Base-by-base conservation (phyloP, 1,284 basidiomycete genomes). In the Microbotryomycetes sp. region DNA sequence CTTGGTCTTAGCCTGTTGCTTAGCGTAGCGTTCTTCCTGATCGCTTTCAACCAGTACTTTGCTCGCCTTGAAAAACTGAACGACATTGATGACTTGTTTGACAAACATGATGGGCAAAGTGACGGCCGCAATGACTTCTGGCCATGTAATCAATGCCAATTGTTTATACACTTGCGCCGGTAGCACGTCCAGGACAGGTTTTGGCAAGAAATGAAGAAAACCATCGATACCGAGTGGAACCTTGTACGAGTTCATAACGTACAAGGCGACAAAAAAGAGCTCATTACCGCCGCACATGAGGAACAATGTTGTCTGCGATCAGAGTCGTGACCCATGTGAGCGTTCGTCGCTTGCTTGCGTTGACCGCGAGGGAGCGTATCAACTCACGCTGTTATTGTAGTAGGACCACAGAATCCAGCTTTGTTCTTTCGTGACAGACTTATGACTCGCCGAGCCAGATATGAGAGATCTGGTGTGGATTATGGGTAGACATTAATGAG, bases 11-110 rank as follows among this genome's bases (percentile, higher is more conserved):
- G 30, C 49, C 22, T 54, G 16, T 32, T 57, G 45, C 9, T 50
- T 42, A 25, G 50, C 66, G 23, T 49, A 69, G 30, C 70, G 32
- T 31, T 71, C 70, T 53, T 70, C 70, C 47, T 62, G 63, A 47
- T 72, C 71, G 30, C 51, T 56, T 51, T 67, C 65, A 31, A 74
- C 74, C 9, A 74, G 67, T 70, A 94, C 88, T 80, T 97, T 97
- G 70, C 89, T 89, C 28, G 94, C 94, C 76, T 98, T 99, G 93
- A 93, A 97, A 69, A 97, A 86, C 76, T 99, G 96, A 6, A 99
- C 92, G 49, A 88, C 77, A 76, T 97, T 97, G 80, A 99, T 91
- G 64, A 94, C 73, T 76, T 98, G 97, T 81, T 98, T 99, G 65
- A 81, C 77, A 12, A 84, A 74, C 73, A 86, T 94, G 59, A 97